phyloP scores from a whole-genome alignment of 1,284 basidiomycete genomes.

The Coniferiporia sulphurascens region DNA sequence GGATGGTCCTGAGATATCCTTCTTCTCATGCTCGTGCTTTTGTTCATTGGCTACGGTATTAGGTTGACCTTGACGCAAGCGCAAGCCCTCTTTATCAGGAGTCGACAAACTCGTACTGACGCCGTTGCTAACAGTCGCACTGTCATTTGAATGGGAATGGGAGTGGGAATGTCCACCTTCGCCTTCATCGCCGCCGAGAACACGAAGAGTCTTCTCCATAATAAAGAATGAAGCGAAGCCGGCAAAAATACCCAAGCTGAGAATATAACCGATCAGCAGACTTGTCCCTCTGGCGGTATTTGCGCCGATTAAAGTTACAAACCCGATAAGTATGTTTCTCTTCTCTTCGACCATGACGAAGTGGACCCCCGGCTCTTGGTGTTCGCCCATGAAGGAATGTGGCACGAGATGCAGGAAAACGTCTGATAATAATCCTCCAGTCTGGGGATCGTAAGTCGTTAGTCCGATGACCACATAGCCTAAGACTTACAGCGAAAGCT shows the following conservation, averaged over 20 bases:
- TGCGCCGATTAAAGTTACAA: conserved; percentile 23
- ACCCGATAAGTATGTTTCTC: conserved; percentile 85
- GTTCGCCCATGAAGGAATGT: conserved; percentile 86
- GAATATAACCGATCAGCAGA: not conserved
- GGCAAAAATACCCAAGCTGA: conserved; percentile 72
- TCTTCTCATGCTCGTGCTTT: conserved; percentile 19
- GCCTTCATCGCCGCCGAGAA: conserved; percentile 62
- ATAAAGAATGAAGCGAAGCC: conserved; percentile 87
- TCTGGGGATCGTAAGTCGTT: conserved; percentile 41
- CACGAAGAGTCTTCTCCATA: conserved; percentile 85
- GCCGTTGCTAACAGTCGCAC: conserved; percentile 27
- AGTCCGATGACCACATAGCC: conserved; percentile 12
- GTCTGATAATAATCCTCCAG: conserved; percentile 84
- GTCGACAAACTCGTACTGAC: conserved; percentile 35
- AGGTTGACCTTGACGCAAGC: conserved; percentile 27
- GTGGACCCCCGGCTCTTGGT: conserved; percentile 61
- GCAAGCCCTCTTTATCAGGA: conserved; percentile 33
- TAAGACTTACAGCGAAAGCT: conserved; percentile 66
- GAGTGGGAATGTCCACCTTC: conserved; percentile 46
- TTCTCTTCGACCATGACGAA: conserved; percentile 84
- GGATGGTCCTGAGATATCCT: conserved; percentile 45
- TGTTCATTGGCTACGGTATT: conserved; percentile 21
- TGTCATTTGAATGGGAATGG: conserved; percentile 36
- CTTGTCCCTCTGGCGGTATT: not conserved
- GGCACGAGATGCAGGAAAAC: conserved; percentile 87